These are phyloP conservation scores for Tuber indicum DNA, from an alignment of 495 filamentous ascomycete species.

Conservation along the genomic window DNA sequence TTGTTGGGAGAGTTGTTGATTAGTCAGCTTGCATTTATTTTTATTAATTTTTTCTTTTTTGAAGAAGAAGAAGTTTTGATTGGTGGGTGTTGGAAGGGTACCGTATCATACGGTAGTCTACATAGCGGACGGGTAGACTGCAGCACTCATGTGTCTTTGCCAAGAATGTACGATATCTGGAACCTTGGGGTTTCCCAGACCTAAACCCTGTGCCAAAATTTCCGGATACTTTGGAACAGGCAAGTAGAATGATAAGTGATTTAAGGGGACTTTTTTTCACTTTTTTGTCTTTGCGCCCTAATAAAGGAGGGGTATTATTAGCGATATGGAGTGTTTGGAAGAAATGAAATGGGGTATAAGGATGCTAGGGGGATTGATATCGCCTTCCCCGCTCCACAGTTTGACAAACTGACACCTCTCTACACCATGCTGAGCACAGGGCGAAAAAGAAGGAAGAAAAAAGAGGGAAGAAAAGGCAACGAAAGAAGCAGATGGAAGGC, in stretches of 20 bases:
- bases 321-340: neutral
- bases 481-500: neutral
- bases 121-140: too few species aligned
- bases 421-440: neutral
- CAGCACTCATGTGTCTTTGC: too few species aligned
- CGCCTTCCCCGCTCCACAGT: neutral
- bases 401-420: neutral
- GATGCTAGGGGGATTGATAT: neutral
- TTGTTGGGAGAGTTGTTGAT: neutral
- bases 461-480: neutral
- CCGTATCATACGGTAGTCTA: too few species aligned
- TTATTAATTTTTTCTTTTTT: neutral
- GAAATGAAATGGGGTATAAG: neutral
- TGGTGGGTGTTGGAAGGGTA: neutral
- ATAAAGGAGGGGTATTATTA: neutral
- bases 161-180: too few species aligned
- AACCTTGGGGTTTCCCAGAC: too few species aligned
- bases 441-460: neutral
- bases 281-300: neutral
- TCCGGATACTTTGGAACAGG: neutral
- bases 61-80: neutral
- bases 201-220: neutral
- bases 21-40: neutral
- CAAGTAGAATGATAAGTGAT: neutral
- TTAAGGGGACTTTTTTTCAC: neutral